phyloP scores from a whole-genome alignment of 352 stramenopile genomes.

The Pythium chondricola region DNA sequence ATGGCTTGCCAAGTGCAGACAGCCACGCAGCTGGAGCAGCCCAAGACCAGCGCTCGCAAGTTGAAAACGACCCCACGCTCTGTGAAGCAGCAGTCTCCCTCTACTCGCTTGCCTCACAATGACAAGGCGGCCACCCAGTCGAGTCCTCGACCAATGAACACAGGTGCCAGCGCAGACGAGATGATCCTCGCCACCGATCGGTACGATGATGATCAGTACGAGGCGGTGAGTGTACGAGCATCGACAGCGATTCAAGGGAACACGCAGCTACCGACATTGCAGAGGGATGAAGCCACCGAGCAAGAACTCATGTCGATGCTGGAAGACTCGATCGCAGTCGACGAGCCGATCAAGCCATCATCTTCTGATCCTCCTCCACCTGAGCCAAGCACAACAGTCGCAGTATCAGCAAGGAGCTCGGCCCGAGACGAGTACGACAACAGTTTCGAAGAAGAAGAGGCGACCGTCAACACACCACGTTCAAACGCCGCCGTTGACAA shows the following conservation, averaged over 20 bases:
- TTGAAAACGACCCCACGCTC: background rate
- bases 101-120: too few relatives aligned
- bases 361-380: too few relatives aligned
- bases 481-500: slow-evolving; percentile 3
- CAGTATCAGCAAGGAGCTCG: slow-evolving; percentile 7
- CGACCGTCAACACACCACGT: slow-evolving; percentile 4
- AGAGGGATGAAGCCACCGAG: slow-evolving; percentile 10
- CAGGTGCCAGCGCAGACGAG: slow-evolving; percentile 7
- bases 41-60: background rate
- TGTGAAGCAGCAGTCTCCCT: too few relatives aligned
- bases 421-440: slow-evolving; percentile 38
- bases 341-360: too few relatives aligned
- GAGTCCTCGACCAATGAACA: background rate
- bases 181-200: slow-evolving; percentile 5
- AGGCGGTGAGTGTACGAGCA: background rate
- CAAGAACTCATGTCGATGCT: slow-evolving; percentile 51
- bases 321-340: too few relatives aligned
- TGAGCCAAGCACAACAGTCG: background rate
- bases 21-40: background rate
- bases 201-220: background rate
- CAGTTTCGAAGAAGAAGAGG: slow-evolving; percentile 39
- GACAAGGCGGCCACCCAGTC: background rate
- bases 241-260: too few relatives aligned
- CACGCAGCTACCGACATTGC: background rate
- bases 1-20: slow-evolving; percentile 13